Evolutionary conservation across 352 stramenopile species (phyloP).

Genomic region (Elongisporangium undulatum): DNA sequence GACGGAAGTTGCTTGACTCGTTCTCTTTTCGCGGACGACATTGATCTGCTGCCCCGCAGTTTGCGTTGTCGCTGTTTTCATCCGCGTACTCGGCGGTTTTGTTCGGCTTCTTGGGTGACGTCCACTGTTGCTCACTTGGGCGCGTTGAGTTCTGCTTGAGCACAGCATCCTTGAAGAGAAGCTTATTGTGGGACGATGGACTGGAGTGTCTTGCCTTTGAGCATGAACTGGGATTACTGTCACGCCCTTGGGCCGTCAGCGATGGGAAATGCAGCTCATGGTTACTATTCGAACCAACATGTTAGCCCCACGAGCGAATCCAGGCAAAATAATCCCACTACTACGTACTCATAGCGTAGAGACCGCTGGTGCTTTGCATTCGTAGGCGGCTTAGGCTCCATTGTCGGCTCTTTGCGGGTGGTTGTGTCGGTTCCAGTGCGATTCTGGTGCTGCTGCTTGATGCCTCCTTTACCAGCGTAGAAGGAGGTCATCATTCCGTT

Average conservation of each 20-base stretch:
- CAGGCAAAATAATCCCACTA: background rate
- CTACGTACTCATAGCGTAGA: background rate
- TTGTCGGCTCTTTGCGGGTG: background rate
- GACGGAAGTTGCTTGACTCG: background rate
- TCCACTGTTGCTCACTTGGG: background rate
- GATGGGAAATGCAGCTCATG: background rate
- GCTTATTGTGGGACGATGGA: slow-evolving; percentile 16
- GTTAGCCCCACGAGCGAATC: background rate
- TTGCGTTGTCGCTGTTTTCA: background rate
- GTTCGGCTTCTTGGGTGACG: slow-evolving; percentile 3
- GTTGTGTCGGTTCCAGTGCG: background rate
- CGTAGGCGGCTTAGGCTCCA: background rate
- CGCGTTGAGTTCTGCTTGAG: slow-evolving; percentile 25
- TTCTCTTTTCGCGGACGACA: background rate
- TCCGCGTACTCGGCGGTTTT: background rate
- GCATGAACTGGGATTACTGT: background rate
- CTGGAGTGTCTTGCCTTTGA: slow-evolving; percentile 2
- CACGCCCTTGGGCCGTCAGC: background rate
- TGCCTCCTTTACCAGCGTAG: background rate
- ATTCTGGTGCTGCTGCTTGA: background rate
- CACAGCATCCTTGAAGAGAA: slow-evolving; percentile 53
- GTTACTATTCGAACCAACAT: background rate
- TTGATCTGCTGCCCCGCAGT: background rate
- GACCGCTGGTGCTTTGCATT: background rate
- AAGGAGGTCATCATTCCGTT: background rate